Evolutionary conservation across 1,284 basidiomycete species (phyloP).

Genomic region (Coniferiporia weirii): DNA sequence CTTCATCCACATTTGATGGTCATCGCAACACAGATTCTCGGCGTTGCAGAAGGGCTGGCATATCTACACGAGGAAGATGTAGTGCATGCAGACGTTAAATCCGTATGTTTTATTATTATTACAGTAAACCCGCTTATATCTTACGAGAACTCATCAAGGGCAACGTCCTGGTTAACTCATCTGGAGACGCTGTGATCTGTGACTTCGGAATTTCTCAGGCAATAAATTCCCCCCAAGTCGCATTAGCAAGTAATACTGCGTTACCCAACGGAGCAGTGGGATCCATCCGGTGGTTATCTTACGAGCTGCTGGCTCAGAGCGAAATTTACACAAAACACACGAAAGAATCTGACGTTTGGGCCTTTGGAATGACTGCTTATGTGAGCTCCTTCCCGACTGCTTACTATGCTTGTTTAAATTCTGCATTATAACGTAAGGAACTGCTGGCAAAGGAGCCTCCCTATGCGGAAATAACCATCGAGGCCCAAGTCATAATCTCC

Average conservation of each 20-base stretch:
- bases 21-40: background rate
- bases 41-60: conserved; percentile 10
- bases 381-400: background rate
- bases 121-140: background rate
- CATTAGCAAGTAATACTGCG: background rate
- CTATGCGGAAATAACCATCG: background rate
- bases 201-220: conserved; percentile 11
- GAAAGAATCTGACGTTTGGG: background rate
- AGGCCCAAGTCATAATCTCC: background rate
- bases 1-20: background rate
- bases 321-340: background rate
- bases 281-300: conserved; percentile 1
- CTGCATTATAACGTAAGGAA: conserved; percentile 7
- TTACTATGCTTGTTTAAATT: too few relatives aligned
- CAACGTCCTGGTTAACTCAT: conserved; percentile 10
- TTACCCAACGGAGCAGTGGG: background rate
- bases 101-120: conserved; percentile 5
- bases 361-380: background rate
- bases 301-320: background rate
- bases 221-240: background rate
- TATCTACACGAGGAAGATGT: conserved; percentile 13
- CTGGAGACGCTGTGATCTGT: background rate
- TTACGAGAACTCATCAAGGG: background rate
- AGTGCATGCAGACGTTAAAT: conserved; percentile 18
- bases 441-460: conserved; percentile 1